phyloP scores from a whole-genome alignment of 2,329 filamentous ascomycete species.

The Shiraia bambusicola region DNA sequence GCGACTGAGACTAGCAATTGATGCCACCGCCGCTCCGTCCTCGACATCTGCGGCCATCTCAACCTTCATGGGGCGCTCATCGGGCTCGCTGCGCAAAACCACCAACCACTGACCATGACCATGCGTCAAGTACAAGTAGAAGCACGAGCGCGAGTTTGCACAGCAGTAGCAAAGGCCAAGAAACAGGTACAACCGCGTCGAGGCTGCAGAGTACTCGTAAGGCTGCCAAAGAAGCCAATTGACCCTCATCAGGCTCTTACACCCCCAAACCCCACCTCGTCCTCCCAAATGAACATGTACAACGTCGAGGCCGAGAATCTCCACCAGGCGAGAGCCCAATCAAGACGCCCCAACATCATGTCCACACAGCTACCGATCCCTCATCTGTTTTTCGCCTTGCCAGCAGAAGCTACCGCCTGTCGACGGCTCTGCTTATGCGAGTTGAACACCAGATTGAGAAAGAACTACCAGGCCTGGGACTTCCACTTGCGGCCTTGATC shows the following conservation, averaged over 20 bases:
- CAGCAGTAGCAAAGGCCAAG: not conserved
- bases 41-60: constrained; percentile 47
- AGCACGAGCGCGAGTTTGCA: constrained; percentile 5
- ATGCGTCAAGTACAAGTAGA: too few relatives aligned
- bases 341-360: too few relatives aligned
- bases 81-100: constrained; percentile 34
- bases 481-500: not conserved
- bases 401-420: not conserved
- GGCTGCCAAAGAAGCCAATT: too few relatives aligned
- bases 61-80: constrained; percentile 43
- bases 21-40: constrained; percentile 49
- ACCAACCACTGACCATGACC: constrained; percentile 14
- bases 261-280: too few relatives aligned
- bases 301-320: too few relatives aligned
- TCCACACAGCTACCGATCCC: too few relatives aligned
- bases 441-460: not conserved
- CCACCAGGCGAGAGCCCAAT: not conserved
- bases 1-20: constrained; percentile 42
- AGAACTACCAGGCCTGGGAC: not conserved
- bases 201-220: not conserved
- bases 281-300: too few relatives aligned
- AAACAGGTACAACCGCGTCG: not conserved
- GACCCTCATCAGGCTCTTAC: too few relatives aligned
- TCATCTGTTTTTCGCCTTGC: too few relatives aligned
- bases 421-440: not conserved